Base-by-base conservation (phyloP, 352 stramenopile species). In the Globisporangium perplexum region DNA sequence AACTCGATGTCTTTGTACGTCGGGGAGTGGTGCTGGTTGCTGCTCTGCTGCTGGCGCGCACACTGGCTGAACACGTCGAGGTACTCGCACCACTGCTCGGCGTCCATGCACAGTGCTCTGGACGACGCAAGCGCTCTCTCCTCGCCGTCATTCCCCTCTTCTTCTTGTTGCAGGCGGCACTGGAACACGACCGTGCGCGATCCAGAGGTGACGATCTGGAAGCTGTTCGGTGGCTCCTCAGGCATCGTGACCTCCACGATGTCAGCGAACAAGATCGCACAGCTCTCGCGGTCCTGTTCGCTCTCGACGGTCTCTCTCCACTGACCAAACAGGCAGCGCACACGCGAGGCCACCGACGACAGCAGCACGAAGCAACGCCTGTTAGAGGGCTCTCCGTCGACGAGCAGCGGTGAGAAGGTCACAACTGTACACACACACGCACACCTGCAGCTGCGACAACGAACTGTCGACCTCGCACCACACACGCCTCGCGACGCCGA, bases 401-500 rank as follows among this genome's bases (percentile, higher is more conserved):
- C 17, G 7, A 31, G 15, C 42, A 33, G 1, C 14, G n/a, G n/a
- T n/a, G 11, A 4, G 15, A n/a, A 44, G 14, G 22, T 20, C 35
- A 3, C 7, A 28, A 36, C 14, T 11, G 17, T 8, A 5, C 17
- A 15, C 17, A 6, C 17, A 26, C 3, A 11, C 4, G 26, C 39
- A 10, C 36, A 71, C 63, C 59, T 80, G 71, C 1, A 87, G 45
- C 1, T 28, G 51, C 17, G 66, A 73, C 24, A 79, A 59, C n/a
- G 56, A 66, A 15, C 17, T 48, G 50, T 84, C 72, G 30, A 88
- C 60, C 39, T 86, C 74, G 45, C 74, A 86, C 68, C 69, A 85
- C 18, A 85, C 69, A 20, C 72, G 74, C 3, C 74, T 60, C 17
- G 77, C 54, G 33, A 69, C 26, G 14, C 71, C 71, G 18, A 78